Conservation (phyloP, 1,139 yeast genomes). For the Kurtzmaniella natalensis region DNA sequence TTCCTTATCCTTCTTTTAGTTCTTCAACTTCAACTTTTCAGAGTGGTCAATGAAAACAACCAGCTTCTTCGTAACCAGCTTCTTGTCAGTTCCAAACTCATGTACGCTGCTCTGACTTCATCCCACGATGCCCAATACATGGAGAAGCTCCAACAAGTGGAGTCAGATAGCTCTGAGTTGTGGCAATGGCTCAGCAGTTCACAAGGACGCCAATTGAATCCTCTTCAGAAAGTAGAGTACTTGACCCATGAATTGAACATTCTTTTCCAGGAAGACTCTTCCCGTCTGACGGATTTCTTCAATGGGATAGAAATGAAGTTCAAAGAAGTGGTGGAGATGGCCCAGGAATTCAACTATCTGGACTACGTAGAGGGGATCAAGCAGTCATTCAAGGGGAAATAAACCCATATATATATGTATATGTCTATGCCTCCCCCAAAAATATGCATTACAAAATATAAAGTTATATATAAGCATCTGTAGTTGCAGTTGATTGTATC, state of each 20-base stretch:
- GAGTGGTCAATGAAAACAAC: conserved; percentile 21
- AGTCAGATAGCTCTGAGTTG: conserved; percentile 9
- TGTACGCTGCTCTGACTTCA: conserved; percentile 10
- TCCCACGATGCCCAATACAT: conserved; percentile 6
- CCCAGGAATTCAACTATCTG: conserved; percentile 13
- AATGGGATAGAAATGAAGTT: conserved; percentile 10
- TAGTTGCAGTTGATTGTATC: too few species aligned
- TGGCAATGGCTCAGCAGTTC: conserved; percentile 22
- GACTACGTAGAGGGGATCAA: conserved; percentile 14
- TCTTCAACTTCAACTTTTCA: conserved; percentile 20
- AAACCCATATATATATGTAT: too few species aligned
- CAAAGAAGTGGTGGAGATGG: conserved; percentile 14
- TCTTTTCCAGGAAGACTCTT: conserved; percentile 9
- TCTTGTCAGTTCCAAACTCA: conserved; percentile 18
- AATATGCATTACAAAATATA: too few species aligned
- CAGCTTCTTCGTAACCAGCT: conserved; percentile 23
- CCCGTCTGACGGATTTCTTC: conserved; percentile 5
- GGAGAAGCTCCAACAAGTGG: conserved; percentile 5
- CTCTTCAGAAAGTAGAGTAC: conserved; percentile 21
- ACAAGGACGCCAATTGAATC: conserved; percentile 17
- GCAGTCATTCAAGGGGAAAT: too few species aligned
- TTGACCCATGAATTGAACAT: conserved; percentile 18
- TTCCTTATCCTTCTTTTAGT: conserved; percentile 20
- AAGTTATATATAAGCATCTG: too few species aligned
- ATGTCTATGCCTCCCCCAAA: too few species aligned